A percentile compares a stretch with the other conserved stretches of the same genome.
phyloP scores from a whole-genome alignment of 148 eudicot species.

The Fagopyrum tataricum region DNA sequence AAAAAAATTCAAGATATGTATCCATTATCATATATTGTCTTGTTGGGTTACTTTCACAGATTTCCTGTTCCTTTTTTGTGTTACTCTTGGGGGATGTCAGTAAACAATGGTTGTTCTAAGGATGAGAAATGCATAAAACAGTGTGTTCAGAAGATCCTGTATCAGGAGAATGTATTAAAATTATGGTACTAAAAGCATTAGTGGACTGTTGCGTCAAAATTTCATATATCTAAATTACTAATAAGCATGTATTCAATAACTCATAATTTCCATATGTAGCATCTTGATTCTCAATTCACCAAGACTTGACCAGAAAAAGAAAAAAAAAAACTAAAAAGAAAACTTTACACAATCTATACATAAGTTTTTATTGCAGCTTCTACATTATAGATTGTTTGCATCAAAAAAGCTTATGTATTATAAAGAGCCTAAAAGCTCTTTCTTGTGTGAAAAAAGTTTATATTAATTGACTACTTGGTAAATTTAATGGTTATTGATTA shows the following conservation, averaged over 20 bases:
- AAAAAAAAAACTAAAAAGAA: not conserved
- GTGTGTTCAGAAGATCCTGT: too few species aligned
- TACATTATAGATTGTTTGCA: not conserved
- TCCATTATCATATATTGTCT: not conserved
- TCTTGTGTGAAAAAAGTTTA: too few species aligned
- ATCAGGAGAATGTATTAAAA: too few species aligned
- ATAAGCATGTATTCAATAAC: not conserved
- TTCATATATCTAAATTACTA: not conserved
- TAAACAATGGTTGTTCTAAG: too few species aligned
- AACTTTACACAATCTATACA: not conserved
- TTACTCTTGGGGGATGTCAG: too few species aligned
- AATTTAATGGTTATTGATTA: too few species aligned
- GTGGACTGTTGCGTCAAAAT: not conserved
- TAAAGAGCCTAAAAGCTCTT: too few species aligned
- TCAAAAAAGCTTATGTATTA: too few species aligned
- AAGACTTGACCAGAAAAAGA: too few species aligned
- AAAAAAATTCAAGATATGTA: not conserved
- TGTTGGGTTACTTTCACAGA: not conserved
- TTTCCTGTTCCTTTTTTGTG: too few species aligned
- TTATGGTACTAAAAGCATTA: not conserved
- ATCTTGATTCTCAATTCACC: not conserved
- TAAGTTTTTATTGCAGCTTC: not conserved
- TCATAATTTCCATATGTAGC: not conserved
- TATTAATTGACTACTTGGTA: too few species aligned
- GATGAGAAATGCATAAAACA: too few species aligned